phyloP scores from a whole-genome alignment of 2,329 filamentous ascomycete genomes.

The Curvularia eragrostidis region DNA sequence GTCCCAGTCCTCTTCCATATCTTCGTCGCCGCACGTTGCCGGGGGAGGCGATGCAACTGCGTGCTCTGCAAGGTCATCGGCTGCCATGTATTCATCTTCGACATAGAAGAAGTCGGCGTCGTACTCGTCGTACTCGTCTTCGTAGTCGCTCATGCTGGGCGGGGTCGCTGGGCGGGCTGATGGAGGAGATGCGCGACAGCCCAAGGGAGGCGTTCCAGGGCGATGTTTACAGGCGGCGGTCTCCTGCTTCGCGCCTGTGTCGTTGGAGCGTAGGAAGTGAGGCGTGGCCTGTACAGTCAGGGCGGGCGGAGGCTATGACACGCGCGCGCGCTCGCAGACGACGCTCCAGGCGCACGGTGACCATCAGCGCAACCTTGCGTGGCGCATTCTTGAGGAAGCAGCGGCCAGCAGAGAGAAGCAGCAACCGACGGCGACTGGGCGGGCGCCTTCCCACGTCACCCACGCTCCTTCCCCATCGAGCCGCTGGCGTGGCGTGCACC shows the following conservation, averaged over 20 bases:
- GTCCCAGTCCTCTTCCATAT: slow-evolving; percentile 53
- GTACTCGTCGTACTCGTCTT: slow-evolving; percentile 48
- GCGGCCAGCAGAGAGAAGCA: slow-evolving; percentile 4
- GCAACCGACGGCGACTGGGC: not conserved
- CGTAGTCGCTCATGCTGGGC: slow-evolving; percentile 52
- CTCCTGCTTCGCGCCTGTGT: not conserved
- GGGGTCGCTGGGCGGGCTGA: slow-evolving; percentile 2
- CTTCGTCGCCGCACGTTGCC: slow-evolving; percentile 40
- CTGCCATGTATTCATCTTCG: slow-evolving; percentile 52
- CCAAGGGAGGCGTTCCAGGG: not conserved
- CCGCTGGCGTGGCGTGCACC: slow-evolving; percentile 1
- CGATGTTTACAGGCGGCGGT: not conserved
- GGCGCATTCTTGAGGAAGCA: slow-evolving; percentile 6
- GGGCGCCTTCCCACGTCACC: not conserved
- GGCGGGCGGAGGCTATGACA: slow-evolving; percentile 11
- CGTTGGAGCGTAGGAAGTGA: not conserved
- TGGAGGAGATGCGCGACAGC: slow-evolving; percentile 2
- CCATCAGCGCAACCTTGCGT: slow-evolving; percentile 11
- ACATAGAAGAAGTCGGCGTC: slow-evolving; percentile 56
- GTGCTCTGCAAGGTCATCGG: slow-evolving; percentile 59
- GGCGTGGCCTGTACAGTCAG: slow-evolving; percentile 2
- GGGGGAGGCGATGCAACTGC: slow-evolving; percentile 54
- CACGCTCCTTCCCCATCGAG: slow-evolving; percentile 14
- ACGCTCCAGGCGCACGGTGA: slow-evolving; percentile 16
- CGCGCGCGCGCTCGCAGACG: slow-evolving; percentile 13